Percentiles rank a stretch among this genome's conserved stretches.
Evolutionary conservation across 2,329 filamentous ascomycete genomes (phyloP).

Genomic region (Xylariaceae sp.): DNA sequence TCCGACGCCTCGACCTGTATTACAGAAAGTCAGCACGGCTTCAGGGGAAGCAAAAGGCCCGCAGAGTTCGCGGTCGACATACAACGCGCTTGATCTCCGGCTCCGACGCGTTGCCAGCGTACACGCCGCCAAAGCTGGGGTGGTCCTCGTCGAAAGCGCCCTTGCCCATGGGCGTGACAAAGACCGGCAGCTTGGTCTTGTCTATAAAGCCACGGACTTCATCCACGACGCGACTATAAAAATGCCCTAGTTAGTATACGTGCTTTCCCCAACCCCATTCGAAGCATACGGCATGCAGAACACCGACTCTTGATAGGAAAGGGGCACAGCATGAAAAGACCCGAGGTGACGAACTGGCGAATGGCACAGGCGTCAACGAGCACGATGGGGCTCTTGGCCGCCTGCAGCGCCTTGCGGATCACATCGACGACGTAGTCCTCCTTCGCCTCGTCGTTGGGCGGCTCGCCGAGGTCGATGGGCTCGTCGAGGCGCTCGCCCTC

Average conservation of each 20-base stretch:
- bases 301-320: no score
- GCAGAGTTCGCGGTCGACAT: no score
- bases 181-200: conserved; percentile 69
- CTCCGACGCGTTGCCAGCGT: conserved; percentile 70
- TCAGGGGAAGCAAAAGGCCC: no score
- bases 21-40: no score
- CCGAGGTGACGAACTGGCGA: no score
- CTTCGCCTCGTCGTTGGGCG: conserved; percentile 58
- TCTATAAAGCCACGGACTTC: conserved; percentile 68
- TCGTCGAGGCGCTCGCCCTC: conserved; percentile 65
- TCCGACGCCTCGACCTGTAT: conserved; percentile 64
- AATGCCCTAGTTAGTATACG: no score
- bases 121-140: conserved; percentile 74
- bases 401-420: conserved; percentile 64
- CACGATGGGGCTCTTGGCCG: conserved; percentile 67
- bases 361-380: conserved; percentile 79
- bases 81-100: conserved; percentile 53
- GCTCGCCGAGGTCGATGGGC: conserved; percentile 59
- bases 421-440: conserved; percentile 81
- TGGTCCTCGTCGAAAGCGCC: conserved; percentile 71
- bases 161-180: conserved; percentile 89
- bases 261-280: no score
- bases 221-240: conserved; percentile 56
- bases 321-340: no score
- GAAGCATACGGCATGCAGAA: no score